Base-by-base conservation (phyloP, 2,329 filamentous ascomycete genomes). In the Sporothrix brasiliensis region DNA sequence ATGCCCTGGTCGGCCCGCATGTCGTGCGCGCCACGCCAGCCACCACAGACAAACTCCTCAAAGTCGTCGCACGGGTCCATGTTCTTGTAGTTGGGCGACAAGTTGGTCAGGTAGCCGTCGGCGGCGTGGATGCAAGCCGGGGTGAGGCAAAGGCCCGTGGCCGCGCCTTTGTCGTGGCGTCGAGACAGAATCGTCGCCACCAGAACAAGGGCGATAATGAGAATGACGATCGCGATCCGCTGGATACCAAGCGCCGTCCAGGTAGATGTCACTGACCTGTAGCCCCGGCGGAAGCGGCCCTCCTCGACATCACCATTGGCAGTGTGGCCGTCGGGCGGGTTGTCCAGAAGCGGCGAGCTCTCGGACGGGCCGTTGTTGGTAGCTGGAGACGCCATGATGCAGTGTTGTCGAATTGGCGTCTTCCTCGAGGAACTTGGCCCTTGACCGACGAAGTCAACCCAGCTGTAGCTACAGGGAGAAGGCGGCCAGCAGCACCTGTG, bases 41-140 rank as follows among this genome's bases (percentile, higher is more conserved):
- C 89, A 69, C 88, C 89, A 74, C 90, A 92, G 24, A 88, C 88
- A 70, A 88, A 84, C 76, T 88, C 82, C 72, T 91, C 88, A 72
- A 92, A 92, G 75, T 91, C 79, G n/a, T 82, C 85, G 75, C 90
- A 92, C 1, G 90, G 86, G 76, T 92, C 88, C 52, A 92, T 80
- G 2, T 86, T 78, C 71, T 86, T 81, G 77, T 91, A 89, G 69
- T 76, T 81, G 9, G 88, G 85, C 19, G 87, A 86, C 16, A 91
- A 79, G 71, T 88, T 89, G 73, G 87, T 85, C 10, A 90, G 81
- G 52, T 91, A 84, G 73, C 86, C 84, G 14, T 87, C 88, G 4
- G 88, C 84, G 14, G 88, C 88, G 75, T 89, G 86, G 14, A 90
- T 81, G 76, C 88, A 91, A 72, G 86, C 85, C 54, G 87, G 84